Evolutionary conservation across 1,284 basidiomycete genomes (phyloP).

Genomic region (Microbotryum violaceum): DNA sequence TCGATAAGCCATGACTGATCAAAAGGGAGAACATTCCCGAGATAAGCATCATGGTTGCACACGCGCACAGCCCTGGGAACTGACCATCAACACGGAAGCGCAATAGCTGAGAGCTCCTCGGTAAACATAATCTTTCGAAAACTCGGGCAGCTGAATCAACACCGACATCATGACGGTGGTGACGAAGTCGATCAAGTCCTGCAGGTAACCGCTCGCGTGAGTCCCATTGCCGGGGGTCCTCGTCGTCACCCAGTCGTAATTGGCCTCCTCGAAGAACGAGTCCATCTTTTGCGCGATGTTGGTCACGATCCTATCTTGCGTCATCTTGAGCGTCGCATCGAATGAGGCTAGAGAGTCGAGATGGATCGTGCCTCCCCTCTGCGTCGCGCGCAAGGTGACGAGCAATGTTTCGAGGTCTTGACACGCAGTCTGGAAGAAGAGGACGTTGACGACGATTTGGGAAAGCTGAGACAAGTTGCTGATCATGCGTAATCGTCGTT

Average conservation of each 20-base stretch:
- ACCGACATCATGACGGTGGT: conserved; percentile 93
- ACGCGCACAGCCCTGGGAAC: conserved; percentile 3
- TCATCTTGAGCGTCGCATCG: conserved; percentile 57
- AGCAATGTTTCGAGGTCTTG: conserved; percentile 78
- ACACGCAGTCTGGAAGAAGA: conserved; percentile 84
- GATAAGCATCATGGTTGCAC: background rate
- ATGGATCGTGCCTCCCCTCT: conserved; percentile 69
- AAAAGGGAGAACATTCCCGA: background rate
- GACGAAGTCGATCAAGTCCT: conserved; percentile 92
- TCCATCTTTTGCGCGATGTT: conserved; percentile 90
- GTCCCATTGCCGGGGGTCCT: conserved; percentile 46
- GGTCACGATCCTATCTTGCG: conserved; percentile 68
- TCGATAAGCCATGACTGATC: conserved; percentile 67
- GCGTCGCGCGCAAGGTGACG: conserved; percentile 58
- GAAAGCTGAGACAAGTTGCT: conserved; percentile 85
- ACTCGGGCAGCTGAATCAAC: conserved; percentile 61
- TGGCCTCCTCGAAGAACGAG: conserved; percentile 87
- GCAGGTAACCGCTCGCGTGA: conserved; percentile 82
- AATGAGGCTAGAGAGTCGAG: conserved; percentile 64
- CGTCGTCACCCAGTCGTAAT: conserved; percentile 75
- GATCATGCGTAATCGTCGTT: conserved; percentile 55
- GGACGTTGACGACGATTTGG: conserved; percentile 86
- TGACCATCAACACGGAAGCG: conserved; percentile 74
- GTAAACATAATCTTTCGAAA: conserved; percentile 81
- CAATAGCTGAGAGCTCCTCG: conserved; percentile 76